Base-by-base conservation (phyloP, 176 grass and related monocot genomes). In the Ananas comosus region DNA sequence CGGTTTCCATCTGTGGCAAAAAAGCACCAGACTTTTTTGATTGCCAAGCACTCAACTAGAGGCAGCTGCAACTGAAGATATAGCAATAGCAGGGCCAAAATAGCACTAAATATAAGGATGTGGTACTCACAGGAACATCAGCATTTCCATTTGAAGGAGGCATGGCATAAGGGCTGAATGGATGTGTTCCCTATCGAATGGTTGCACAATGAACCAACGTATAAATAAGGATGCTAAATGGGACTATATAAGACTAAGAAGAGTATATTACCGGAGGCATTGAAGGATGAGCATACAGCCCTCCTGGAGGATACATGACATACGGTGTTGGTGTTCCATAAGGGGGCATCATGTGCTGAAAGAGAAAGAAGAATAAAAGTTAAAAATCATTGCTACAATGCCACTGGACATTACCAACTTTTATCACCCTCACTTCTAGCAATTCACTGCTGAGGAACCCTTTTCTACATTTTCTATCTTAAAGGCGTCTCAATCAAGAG, bases 251-350 rank as follows among this genome's bases (percentile, higher is more conserved):
- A 42, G 33, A 42, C 4, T 7, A 42, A 42, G 33, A 42, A 42
- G 13, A 7, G 21, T 65, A 71, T 57, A 68, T n/a, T 80, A 85
- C 83, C 71, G 68, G 83, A 53, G 83, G 83, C 68, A 85, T 76
- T 23, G 83, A 77, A 18, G 78, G 83, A 71, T 80, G 83, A 69
- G 83, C 67, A 65, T 85, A 85, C 58, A 85, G 72, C 66, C 77
- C 78, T 80, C 83, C 72, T 21, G 83, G 83, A 48, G 83, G 83
- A 73, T 85, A 85, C 83, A 77, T 76, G 63, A 85, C 64, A 80
- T 85, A 85, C 52, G 77, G 65, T 65, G 76, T 70, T 11, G 71
- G 71, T 12, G 77, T 80, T 49, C 78, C 83, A 85, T 80, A 85
- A 63, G 83, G 83, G 42, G 77, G 51, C 72, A 85, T 85, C 48